Evolutionary conservation across 1,284 basidiomycete species (phyloP), one percentile per base, ranked within the genome.

Genomic region (Marasmius fiardii): DNA sequence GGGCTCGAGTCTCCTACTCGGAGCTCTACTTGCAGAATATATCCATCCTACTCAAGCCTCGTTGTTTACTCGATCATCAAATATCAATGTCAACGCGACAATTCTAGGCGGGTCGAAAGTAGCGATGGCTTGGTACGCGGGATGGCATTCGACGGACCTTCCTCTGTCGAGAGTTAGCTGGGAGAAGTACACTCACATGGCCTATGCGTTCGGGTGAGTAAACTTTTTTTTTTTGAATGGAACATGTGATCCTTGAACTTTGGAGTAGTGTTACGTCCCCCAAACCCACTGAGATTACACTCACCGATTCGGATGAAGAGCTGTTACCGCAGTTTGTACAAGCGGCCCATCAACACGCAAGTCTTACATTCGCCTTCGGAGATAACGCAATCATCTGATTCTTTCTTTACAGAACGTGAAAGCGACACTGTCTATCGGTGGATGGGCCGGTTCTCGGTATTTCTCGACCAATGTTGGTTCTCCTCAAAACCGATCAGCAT

Each of bases 371-470:
- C 57, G 10, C 12, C 34, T 51, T 7, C n/a, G 23, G 16, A 11
- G 24, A 31, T 3, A 43, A 52, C 33, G 58, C 16, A 44, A 23
- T 43, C 39, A 48, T 52, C n/a, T 53, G 54, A 48, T 37, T 26
- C 43, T 7, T 43, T 54, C 43, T 34, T 53, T 55, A 31, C 64
- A 81, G 73, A 76, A 79, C 58, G 90, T 92, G 39, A 79, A 81
- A 59, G 90, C 93, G n/a, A 73, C 86, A 54, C 73, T 96, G 43
- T 89, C 91, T 43, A 80, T 96, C 45, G 94, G 93, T 53, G 94
- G 94, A 35, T 96, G 93, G 93, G 84, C 83, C 2, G 93, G 92
- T 21, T 88, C 86, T 3, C 68, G 69, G 48, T 90, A 75, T 75
- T 96, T 92, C 73, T 95, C 93, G 0, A 73, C 81, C 2, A 82